Percentiles rank a stretch among this genome's conserved stretches.
Evolutionary conservation across 106 monocot species (phyloP).

Genomic region (Apostasia ramifera): DNA sequence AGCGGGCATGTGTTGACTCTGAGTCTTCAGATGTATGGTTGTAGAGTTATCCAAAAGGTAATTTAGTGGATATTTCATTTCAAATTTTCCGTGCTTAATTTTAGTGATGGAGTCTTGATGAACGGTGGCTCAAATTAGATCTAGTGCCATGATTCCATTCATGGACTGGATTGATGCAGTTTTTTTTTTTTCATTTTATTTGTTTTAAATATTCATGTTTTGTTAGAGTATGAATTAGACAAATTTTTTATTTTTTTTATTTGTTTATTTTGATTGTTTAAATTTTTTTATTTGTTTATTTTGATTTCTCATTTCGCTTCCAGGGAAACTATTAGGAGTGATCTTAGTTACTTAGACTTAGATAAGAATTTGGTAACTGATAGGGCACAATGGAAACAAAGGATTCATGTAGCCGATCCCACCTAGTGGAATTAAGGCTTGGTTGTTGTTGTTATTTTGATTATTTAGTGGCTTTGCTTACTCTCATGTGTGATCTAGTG

Average conservation of each 20-base stretch:
- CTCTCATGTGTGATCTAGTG: no score
- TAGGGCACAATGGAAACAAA: no score
- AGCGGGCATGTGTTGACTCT: conserved; percentile 52
- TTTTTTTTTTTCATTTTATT: conserved; percentile 4
- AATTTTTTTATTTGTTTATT: neutral
- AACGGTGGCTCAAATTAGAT: no score
- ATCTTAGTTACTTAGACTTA: neutral
- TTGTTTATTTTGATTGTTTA: neutral
- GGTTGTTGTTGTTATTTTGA: neutral
- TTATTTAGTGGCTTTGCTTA: no score
- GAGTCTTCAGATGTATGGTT: conserved; percentile 88
- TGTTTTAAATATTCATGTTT: neutral
- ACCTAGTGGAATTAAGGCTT: no score
- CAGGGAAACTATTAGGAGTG: neutral
- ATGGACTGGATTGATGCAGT: neutral
- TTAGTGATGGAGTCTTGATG: neutral
- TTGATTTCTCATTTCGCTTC: neutral
- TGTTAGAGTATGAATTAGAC: neutral
- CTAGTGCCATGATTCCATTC: no score
- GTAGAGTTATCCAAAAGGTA: conserved; percentile 85
- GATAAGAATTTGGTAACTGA: no score
- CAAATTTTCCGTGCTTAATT: neutral
- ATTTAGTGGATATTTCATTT: neutral
- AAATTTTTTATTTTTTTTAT: neutral
- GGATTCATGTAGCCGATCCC: no score